These are phyloP conservation scores for Nepenthes mirabilis DNA, from an alignment of 148 eudicot species.

Conservation along the genomic window DNA sequence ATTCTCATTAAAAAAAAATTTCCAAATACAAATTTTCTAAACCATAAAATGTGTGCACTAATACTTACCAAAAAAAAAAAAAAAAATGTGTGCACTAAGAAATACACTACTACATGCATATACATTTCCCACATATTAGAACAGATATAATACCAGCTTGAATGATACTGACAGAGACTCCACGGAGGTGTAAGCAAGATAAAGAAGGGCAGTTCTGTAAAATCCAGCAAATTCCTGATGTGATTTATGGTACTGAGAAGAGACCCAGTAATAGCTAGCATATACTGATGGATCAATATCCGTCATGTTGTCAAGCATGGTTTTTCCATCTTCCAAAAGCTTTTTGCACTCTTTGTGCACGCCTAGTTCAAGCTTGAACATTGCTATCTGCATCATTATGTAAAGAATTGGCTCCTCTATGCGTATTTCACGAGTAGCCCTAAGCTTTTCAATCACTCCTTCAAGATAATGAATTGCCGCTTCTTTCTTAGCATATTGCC, in stretches of 20 bases:
- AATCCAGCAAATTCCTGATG: conserved; percentile 88
- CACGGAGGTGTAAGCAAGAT: conserved; percentile 89
- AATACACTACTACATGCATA: too few relatives aligned
- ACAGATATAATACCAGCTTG: conserved; percentile 50
- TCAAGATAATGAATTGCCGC: conserved; percentile 81
- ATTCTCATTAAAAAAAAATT: too few relatives aligned
- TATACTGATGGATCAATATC: conserved; percentile 95
- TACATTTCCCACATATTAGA: neutral
- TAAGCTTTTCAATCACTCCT: conserved; percentile 82
- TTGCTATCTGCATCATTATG: conserved; percentile 76
- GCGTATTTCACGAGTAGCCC: conserved; percentile 55
- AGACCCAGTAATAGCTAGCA: conserved; percentile 83
- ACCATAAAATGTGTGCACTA: too few relatives aligned
- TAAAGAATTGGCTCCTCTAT: conserved; percentile 80
- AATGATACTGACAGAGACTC: conserved; percentile 84
- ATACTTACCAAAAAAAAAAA: too few relatives aligned
- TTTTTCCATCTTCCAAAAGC: conserved; percentile 72
- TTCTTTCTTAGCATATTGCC: conserved; percentile 74
- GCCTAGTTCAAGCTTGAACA: conserved; percentile 68
- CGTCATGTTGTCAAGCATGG: conserved; percentile 83
- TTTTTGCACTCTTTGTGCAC: conserved; percentile 82
- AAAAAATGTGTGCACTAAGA: too few relatives aligned
- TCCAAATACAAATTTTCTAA: too few relatives aligned
- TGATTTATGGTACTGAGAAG: conserved; percentile 77
- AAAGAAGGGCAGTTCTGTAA: conserved; percentile 89